phyloP scores from a whole-genome alignment of 176 grass and related monocot genomes.

The Calamus simplicifolius region DNA sequence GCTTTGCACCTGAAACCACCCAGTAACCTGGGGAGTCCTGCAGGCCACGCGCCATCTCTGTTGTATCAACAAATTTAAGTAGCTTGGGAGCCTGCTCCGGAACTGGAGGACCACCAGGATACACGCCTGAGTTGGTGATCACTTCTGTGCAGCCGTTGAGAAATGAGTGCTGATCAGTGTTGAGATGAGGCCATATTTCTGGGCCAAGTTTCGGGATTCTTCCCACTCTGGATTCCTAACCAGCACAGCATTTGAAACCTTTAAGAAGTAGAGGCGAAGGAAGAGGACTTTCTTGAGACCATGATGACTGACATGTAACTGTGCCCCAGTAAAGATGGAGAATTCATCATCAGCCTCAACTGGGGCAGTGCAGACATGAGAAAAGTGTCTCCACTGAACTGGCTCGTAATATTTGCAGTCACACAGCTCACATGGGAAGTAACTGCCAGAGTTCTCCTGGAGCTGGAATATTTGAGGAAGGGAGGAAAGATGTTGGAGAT shows the following conservation, averaged over 20 bases:
- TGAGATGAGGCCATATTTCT: too few relatives aligned
- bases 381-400: slow-evolving; percentile 77
- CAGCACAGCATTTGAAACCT: slow-evolving; percentile 32
- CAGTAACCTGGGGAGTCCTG: too few relatives aligned
- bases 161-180: too few relatives aligned
- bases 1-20: too few relatives aligned
- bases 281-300: slow-evolving; percentile 91
- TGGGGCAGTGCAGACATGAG: slow-evolving; percentile 83
- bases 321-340: slow-evolving; percentile 72
- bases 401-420: slow-evolving; percentile 88
- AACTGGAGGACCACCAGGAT: too few relatives aligned
- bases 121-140: too few relatives aligned
- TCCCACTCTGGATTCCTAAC: slow-evolving; percentile 73
- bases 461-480: slow-evolving; percentile 82
- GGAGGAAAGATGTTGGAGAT: slow-evolving; percentile 87
- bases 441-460: slow-evolving; percentile 43
- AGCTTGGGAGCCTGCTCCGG: too few relatives aligned
- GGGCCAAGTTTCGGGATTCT: too few relatives aligned
- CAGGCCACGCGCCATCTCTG: too few relatives aligned
- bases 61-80: too few relatives aligned
- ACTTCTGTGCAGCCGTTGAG: too few relatives aligned
- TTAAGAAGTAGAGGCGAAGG: slow-evolving; percentile 64
- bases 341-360: slow-evolving; percentile 65
- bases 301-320: slow-evolving; percentile 49
- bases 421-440: slow-evolving; percentile 28